Evolutionary conservation across 2,329 filamentous ascomycete species (phyloP), one percentile per base, ranked within the genome.

Genomic region (Ramichloridium luteum): DNA sequence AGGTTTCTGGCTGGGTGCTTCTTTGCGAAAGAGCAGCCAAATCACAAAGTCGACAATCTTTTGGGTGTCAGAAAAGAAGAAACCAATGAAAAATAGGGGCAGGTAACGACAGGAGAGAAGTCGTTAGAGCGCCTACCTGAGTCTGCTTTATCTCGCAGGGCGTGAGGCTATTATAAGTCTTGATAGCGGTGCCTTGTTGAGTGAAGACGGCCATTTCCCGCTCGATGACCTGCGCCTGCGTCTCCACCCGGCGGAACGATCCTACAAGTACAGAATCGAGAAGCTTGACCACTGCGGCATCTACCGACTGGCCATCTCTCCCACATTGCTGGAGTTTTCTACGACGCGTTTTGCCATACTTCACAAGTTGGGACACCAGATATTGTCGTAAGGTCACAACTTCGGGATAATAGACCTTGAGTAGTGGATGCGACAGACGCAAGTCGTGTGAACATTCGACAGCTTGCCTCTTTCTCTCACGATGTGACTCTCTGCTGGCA

Each of bases 201-300:
- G 62, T 61, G 44, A 65, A 67, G 13, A 48, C 30, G 9, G 54
- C 49, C n/a, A 66, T 50, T 20, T 65, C 62, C 27, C 47, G 45
- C 5, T 56, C 46, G 16, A 56, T 46, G 14, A 41, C 12, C 13
- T 50, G 30, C 37, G 41, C 35, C 39, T 44, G 17, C n/a, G 38
- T 39, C 6, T 40, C 40, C 11, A 70, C 43, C 14, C 52, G 41
- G 31, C 56, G 48, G 27, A 50, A 43, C 10, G 66, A 54, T 18
- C 78, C 80, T 25, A 93, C 67, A 11, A 90, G 54, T 1, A 74
- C 76, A 2, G 66, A 67, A 55, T 90, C 81, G 18, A 93, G 70
- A 15, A 88, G 56, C 2, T 51, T 50, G 4, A 62, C 64, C 8
- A 86, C 51, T 16, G 53, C 56, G 11, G 12, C 10, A 5, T 46